Evolutionary conservation across 2,329 filamentous ascomycete species (phyloP), one percentile per base, ranked within the genome.

Genomic region (Apiospora sp.): DNA sequence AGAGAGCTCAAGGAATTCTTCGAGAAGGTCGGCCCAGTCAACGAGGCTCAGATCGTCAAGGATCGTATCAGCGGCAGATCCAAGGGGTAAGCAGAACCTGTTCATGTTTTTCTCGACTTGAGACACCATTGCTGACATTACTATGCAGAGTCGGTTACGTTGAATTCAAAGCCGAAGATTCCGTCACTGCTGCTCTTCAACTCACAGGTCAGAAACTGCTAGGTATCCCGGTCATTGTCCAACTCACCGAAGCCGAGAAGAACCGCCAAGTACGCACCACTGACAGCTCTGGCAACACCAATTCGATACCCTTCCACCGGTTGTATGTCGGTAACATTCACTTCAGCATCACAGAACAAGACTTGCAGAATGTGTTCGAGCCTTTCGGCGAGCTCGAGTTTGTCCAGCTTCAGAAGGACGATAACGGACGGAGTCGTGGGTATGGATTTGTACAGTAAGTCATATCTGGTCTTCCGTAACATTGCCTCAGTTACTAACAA

Each of bases 281-380:
- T 70, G 93, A 96, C 78, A 86, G 89, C 70, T 84, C 87, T 69
- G 88, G 89, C 76, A 91, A 88, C 73, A 90, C 94, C 77, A 95
- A 95, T 81, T 93, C 94, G 74, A 92, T 97, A 73, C 96, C 96
- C 34, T 98, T 98, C 87, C 96, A 99, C 85, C 94, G 97, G 78
- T 92, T 99, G 73, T 99, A 98, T 83, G 96, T 99, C 78, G 96
- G 96, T 84, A 99, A 99, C 83, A 98, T 99, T 78, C 96, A 99
- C 87, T 99, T 99, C 89, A 98, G 95, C 82, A 97, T 99, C 82
- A 98, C 95, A 81, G 96, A 99, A 85, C 92, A 92, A 82, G 97
- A 99, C 84, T 87, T 99, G 76, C 93, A 96, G 87, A 95, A 96
- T 82, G 95, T 99, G 74, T 99, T 99, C 83, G 94, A 97, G 85